Evolutionary conservation across 148 eudicot genomes (phyloP), one percentile per base, ranked within the genome.

Genomic region (Camellia lanceoleosa): DNA sequence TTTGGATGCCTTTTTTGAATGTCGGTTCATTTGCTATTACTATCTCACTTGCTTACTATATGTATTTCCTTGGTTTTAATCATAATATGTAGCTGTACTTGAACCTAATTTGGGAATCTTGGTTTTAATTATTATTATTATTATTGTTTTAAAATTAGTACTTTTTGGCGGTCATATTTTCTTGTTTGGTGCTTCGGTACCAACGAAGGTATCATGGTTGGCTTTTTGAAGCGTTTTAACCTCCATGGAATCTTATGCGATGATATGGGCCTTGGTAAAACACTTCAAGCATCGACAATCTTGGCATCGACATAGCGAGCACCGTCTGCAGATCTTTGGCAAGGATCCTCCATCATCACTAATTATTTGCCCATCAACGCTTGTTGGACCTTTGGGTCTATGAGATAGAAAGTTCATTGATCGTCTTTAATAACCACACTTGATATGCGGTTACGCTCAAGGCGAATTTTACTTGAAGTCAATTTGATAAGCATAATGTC

Each of bases 181-280:
- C 47, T 54, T 80, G 8, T 77, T 66, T 82, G 71, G 43, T 80
- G 71, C 54, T 76, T 78, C 41, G 92, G 92, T 97, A 97, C 86
- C 99, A 97, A 83, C 99, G 99, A 97, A 82, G 99, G 99, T 78
- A 91, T 97, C 76, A 97, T 97, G 99, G 99, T 86, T 97, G 82
- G 98, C 97, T 97, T 97, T 86, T 85, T 97, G 82, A 97, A 89
- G 82, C 88, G 99, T 66, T 97, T 97, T 80, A 97, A 92, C 80
- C 92, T 97, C 85, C 99, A 97, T 88, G 99, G 99, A 30, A 91
- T 97, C 59, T 90, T 97, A 83, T 97, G 99, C 73, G 99, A 97
- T 90, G 99, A 97, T 86, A 97, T 97, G 99, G 99, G 99, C 78
- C 98, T 97, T 71, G 99, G 99, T 80, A 97, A 97, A 88, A 97